phyloP scores from a whole-genome alignment of 192 early-diverging fungal genomes.

The Coemansia nantahalensis region DNA sequence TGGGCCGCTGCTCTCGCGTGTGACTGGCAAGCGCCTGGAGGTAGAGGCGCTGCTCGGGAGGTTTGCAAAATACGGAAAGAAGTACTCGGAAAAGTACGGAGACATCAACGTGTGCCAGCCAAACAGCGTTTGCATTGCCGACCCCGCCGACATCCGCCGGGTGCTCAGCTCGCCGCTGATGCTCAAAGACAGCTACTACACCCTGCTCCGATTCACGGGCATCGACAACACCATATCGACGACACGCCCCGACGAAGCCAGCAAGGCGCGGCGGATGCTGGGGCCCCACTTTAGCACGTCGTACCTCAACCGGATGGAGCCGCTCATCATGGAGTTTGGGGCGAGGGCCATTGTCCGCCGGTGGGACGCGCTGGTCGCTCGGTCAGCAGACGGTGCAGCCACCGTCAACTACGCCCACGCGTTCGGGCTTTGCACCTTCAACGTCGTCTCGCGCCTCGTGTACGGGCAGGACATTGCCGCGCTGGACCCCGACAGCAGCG shows the following conservation, averaged over 20 bases:
- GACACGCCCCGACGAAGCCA: slow-evolving; percentile 1
- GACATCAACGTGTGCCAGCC: slow-evolving; percentile 28
- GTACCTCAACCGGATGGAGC: slow-evolving; percentile 22
- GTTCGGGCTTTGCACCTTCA: slow-evolving; percentile 26
- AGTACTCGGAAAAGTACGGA: slow-evolving; percentile 1
- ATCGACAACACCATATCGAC: slow-evolving; percentile 15
- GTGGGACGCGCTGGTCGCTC: slow-evolving; percentile 6
- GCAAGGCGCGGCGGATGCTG: slow-evolving; percentile 18
- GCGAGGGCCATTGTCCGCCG: slow-evolving; percentile 1
- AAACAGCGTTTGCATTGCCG: slow-evolving; percentile 10
- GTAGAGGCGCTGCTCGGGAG: not conserved
- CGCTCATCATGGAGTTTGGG: slow-evolving; percentile 17
- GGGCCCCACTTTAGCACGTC: slow-evolving; percentile 20
- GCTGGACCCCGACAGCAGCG: not conserved
- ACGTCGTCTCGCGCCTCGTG: slow-evolving; percentile 16
- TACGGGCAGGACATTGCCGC: slow-evolving; percentile 25
- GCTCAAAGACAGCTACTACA: slow-evolving; percentile 25
- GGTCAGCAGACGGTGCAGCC: not conserved
- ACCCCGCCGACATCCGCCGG: slow-evolving; percentile 18
- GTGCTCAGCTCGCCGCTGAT: slow-evolving; percentile 19
- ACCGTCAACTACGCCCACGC: slow-evolving; percentile 16
- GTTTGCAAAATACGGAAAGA: slow-evolving; percentile 5
- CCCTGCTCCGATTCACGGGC: slow-evolving; percentile 11
- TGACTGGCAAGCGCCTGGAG: slow-evolving; percentile 7
- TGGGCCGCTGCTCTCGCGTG: slow-evolving; percentile 5